Evolutionary conservation across 1,139 yeast species (phyloP), one percentile per base, ranked within the genome.

Genomic region (Geotrichum reessii): DNA sequence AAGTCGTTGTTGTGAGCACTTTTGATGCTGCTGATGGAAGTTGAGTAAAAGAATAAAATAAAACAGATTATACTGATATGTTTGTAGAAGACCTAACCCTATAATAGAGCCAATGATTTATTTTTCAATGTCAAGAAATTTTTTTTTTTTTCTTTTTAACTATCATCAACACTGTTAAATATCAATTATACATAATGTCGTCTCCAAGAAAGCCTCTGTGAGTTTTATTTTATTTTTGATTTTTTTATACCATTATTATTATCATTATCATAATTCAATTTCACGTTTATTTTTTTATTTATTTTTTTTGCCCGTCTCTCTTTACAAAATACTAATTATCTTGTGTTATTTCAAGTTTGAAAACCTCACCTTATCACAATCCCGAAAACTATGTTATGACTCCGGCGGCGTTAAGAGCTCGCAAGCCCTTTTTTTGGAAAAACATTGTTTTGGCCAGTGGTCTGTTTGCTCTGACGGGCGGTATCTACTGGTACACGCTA

Each of bases 371-470:
- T 47, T 90, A 89, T 73, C 86, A 87, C 70, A 89, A 87, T 73
- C 87, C 84, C 56, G 78, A 78, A 68, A 88, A 95, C 24, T 86
- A 84, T 75, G 87, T 87, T 71, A 91, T 91, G 91, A 88, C 97
- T 1, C 97, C 97, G 21, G 96, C 97, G 9, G 85, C 92, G 78
- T 78, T 89, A 67, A 79, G 98, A 66, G 97, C 96, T 53, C 82
- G 98, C 71, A 79, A 81, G 60, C 97, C 97, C 49, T 92, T 81
- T 70, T 87, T 91, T 75, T 82, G 84, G 80, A 84, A 80, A 68
- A 92, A 92, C 72, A 80, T 86, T 70, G 74, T 82, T 22, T 82
- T 85, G 0, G 82, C 92, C 58, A 77, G 78, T 21, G 72, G 80
- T 0, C 76, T 88, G 24, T 74, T 84, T 21, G 80, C 86, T 17